These are phyloP conservation scores for Dunaliella salina DNA, from an alignment of 163 green algal genomes.

Conservation along the genomic window DNA sequence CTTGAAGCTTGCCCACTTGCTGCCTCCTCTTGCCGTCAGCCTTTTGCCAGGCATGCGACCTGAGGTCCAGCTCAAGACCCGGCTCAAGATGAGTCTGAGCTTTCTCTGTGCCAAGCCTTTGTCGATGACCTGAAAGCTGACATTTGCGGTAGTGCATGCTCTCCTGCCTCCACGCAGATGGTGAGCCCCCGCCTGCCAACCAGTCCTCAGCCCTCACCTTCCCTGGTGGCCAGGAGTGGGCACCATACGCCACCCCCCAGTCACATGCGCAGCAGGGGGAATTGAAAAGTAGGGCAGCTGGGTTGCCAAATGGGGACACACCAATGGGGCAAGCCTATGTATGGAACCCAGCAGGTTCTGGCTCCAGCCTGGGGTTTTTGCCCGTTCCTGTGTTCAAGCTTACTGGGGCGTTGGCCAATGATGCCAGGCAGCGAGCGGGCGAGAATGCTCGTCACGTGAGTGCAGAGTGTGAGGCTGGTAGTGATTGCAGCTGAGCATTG, in stretches of 20 bases:
- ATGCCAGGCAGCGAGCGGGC: not conserved
- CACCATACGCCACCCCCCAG: not conserved
- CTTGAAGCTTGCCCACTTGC: no score
- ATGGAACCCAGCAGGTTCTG: constrained; percentile 3
- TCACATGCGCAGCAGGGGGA: not conserved
- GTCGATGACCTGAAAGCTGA: no score
- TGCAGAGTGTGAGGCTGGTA: no score
- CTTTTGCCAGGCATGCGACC: no score
- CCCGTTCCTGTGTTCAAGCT: constrained; percentile 8
- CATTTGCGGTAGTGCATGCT: no score
- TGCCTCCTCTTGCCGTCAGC: no score
- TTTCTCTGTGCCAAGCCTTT: no score
- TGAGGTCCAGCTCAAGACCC: no score
- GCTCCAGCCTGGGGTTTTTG: not conserved
- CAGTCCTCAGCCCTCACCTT: not conserved
- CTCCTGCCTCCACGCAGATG: not conserved
- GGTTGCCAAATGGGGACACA: not conserved
- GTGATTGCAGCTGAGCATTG: no score
- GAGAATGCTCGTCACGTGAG: not conserved
- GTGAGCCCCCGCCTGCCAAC: not conserved
- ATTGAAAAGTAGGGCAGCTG: not conserved
- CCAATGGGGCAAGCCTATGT: not conserved
- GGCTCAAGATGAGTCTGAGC: no score
- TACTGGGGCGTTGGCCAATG: not conserved
- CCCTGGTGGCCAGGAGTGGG: constrained; percentile 1